Base-by-base conservation (phyloP, 2,329 filamentous ascomycete species). In the Stemphylium beticola region DNA sequence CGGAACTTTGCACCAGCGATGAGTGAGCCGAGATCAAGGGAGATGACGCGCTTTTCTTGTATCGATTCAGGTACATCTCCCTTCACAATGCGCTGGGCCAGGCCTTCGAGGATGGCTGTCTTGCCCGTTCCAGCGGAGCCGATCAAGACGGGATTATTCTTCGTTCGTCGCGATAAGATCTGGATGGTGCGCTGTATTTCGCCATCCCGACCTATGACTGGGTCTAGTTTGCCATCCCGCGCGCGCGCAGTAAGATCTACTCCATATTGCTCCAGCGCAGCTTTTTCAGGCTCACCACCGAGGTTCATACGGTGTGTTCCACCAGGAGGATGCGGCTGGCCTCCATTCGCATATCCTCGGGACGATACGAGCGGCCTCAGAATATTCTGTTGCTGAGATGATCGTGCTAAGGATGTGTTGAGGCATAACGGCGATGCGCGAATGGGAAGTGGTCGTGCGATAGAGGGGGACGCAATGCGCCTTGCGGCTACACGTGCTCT, bases 171-270 rank as follows among this genome's bases (percentile, higher is more conserved):
- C 14, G 93, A 97, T 1, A 99, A 78, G 10, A 99, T 90, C 70
- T 98, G 95, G 55, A 98, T 97, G 0, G 93, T 96, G 44, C 95
- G 84, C 70, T 96, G 91, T 47, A 98, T 96, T 74, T 97, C 95
- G 4, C 85, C 82, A 67, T 97, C 93, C 74, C 95, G 85, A 17
- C 95, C 95, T 69, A 99, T 98, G 12, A 98, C 93, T 0, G 95
- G 95, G 70, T 99, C 95, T 3, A 99, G 83, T 72, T 96, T 97
- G 36, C 95, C 95, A 43, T 90, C 89, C 73, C 85, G 90, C 17
- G 95, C 95, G 67, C 85, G 86, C 11, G 86, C 90, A 1, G 95
- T 98, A 48, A 99, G 81, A 73, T 99, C 93, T 57, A 97, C 82
- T 53, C 95, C 95, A 69, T 88, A 99, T 74, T 96, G 86, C 75